phyloP scores from a whole-genome alignment of 1,139 yeast species.

The Geotrichum reessii region DNA sequence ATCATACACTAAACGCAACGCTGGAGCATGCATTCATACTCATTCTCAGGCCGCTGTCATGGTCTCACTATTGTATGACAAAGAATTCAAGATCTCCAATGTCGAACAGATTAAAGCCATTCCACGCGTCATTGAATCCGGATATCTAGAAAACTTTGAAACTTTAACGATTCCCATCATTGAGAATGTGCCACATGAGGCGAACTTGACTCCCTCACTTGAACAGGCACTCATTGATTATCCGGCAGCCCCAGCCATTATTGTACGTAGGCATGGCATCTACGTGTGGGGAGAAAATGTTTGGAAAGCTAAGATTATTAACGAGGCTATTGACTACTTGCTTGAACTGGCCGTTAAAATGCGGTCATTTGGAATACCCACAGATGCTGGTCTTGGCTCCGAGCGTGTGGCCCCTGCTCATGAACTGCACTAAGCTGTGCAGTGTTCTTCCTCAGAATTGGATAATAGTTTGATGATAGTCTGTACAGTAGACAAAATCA shows the following conservation, averaged over 20 bases:
- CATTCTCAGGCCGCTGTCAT: slow-evolving; percentile 86
- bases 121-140: slow-evolving; percentile 60
- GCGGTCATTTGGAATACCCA: slow-evolving; percentile 44
- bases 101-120: slow-evolving; percentile 92
- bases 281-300: slow-evolving; percentile 93
- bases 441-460: slow-evolving; percentile 29
- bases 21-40: slow-evolving; percentile 93
- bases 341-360: slow-evolving; percentile 80
- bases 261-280: slow-evolving; percentile 90
- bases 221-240: slow-evolving; percentile 58
- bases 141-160: slow-evolving; percentile 67
- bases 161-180: slow-evolving; percentile 80
- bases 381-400: slow-evolving; percentile 16
- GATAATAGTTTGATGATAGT: slow-evolving; percentile 54
- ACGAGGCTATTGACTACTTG: slow-evolving; percentile 88
- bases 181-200: slow-evolving; percentile 85
- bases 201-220: slow-evolving; percentile 62
- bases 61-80: slow-evolving; percentile 63
- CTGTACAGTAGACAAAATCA: slow-evolving; percentile 73
- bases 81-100: slow-evolving; percentile 68
- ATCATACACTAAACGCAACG: slow-evolving; percentile 56
- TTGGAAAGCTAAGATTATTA: slow-evolving; percentile 88
- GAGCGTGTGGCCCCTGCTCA: background rate
- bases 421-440: background rate
- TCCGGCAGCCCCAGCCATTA: slow-evolving; percentile 77